A percentile compares a stretch with the other conserved stretches of the same genome.
phyloP scores from a whole-genome alignment of 2,329 filamentous ascomycete species.

The Cadophora malorum region DNA sequence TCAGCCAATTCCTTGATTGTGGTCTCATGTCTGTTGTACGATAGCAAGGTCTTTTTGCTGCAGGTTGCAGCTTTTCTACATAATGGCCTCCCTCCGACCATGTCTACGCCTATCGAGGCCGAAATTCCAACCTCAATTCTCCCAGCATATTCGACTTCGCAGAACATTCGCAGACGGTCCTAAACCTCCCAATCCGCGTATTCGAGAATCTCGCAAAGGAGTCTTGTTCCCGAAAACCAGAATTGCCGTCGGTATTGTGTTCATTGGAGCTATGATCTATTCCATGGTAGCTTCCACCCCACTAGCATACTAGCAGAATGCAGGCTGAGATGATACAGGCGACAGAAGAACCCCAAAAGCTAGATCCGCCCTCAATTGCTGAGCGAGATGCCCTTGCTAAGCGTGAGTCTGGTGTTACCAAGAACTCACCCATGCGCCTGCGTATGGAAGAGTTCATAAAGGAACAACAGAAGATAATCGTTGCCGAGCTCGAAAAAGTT shows the following conservation, averaged over 20 bases:
- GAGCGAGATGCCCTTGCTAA: slow-evolving; percentile 84
- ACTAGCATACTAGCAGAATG: slow-evolving; percentile 14
- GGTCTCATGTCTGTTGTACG: slow-evolving; percentile 39
- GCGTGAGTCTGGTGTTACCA: slow-evolving; percentile 75
- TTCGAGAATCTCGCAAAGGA: slow-evolving; percentile 20
- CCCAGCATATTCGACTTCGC: slow-evolving; percentile 32
- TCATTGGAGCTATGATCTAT: slow-evolving; percentile 56
- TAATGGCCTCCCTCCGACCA: slow-evolving; percentile 39
- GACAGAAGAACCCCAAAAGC: slow-evolving; percentile 47
- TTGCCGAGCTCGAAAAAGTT: slow-evolving; percentile 79
- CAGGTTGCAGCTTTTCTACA: slow-evolving; percentile 28
- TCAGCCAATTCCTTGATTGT: slow-evolving; percentile 35
- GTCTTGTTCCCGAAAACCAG: slow-evolving; percentile 55
- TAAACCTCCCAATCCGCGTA: slow-evolving; percentile 31
- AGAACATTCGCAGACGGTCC: slow-evolving; percentile 35
- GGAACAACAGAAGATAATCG: slow-evolving; percentile 87
- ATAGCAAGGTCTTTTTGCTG: slow-evolving; percentile 28
- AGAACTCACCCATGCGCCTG: slow-evolving; percentile 90
- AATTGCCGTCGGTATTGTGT: slow-evolving; percentile 55
- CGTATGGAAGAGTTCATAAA: slow-evolving; percentile 98
- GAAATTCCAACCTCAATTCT: slow-evolving; percentile 31
- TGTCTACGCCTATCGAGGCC: slow-evolving; percentile 33
- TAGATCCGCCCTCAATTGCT: slow-evolving; percentile 76
- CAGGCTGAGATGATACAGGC: slow-evolving; percentile 39
- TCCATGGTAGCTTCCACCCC: slow-evolving; percentile 51